Evolutionary conservation across 805 yeast species (phyloP).

Genomic region (Candida easanensis): DNA sequence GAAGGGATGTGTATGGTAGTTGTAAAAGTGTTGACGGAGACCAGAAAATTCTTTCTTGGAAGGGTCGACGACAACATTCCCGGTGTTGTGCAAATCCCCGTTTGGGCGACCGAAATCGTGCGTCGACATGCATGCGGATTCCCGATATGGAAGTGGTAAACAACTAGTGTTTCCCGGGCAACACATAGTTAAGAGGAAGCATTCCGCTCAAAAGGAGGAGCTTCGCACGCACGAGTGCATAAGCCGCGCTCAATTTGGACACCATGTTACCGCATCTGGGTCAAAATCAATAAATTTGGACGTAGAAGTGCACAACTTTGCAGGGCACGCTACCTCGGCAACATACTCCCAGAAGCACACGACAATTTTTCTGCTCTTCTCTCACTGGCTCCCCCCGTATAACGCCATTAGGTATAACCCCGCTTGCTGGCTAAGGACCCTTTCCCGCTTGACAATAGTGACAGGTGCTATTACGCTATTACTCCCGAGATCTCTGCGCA

Average conservation of each 20-base stretch:
- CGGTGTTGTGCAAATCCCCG: conserved; percentile 6
- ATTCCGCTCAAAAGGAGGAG: not conserved
- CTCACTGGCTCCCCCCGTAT: no score
- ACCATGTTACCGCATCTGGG: not conserved
- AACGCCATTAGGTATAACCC: no score
- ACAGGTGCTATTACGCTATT: no score
- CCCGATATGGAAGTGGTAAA: conserved; percentile 13
- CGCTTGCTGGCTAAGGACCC: no score
- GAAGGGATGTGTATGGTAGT: conserved; percentile 1
- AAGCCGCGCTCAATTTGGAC: not conserved
- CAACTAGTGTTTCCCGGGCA: conserved; percentile 7
- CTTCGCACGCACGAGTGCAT: not conserved
- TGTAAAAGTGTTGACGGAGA: not conserved
- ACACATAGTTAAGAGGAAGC: conserved; percentile 13
- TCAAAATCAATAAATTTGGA: not conserved
- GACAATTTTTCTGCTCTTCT: no score
- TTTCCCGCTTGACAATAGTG: no score
- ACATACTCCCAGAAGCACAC: not conserved
- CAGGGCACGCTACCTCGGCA: not conserved
- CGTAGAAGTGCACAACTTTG: not conserved
- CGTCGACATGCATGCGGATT: conserved; percentile 3
- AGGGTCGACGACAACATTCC: conserved; percentile 2
- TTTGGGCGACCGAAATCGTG: not conserved
- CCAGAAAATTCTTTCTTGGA: conserved; percentile 4
- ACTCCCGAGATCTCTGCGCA: no score